Base-by-base conservation (phyloP, 2,329 filamentous ascomycete species). In the Juglanconis juglandina region DNA sequence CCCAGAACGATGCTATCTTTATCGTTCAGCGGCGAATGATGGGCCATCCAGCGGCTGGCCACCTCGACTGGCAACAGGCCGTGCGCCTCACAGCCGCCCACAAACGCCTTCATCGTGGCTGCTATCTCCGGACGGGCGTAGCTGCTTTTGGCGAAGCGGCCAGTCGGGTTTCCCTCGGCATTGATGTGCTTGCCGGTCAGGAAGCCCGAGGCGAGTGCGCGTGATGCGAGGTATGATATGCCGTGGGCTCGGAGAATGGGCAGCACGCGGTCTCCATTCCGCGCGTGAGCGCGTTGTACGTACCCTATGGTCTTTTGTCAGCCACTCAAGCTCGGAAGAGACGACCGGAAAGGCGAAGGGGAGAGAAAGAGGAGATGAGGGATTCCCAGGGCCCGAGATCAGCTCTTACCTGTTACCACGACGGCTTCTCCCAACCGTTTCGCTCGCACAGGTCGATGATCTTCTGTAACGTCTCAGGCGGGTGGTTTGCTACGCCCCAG, bases 401-500 rank as follows among this genome's bases (percentile, higher is more conserved):
- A 46, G 42, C 42, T 3, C n/a, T 46, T 46, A 7, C 42, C 42
- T 79, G 75, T 53, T 77, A 78, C 57, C 70, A 73, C 5, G 62
- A 68, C 0, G 75, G 76, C 53, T 76, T 75, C n/a, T 66, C 60
- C 66, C 70, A 75, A 41, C 65, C 66, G 3, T 74, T 68, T 47
- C 67, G 49, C 24, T 74, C 72, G 63, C 71, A 73, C 14, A 75
- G 63, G 4, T 66, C 63, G 34, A 76, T 60, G 33, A 71, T 71
- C 17, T 70, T 60, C 53, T 71, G 61, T 1, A 77, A 66, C 17
- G 69, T 65, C 4, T 66, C 59, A 0, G 69, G 65, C 0, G 69
- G 60, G 14, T 72, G 69, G 59, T 77, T 77, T 13, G 74, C 75
- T 0, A 78, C 66, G 1, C 75, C 75, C 65, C 75, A 73, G 67